Evolutionary conservation across 768 basidiomycete genomes (phyloP), one percentile per base, ranked within the genome.

Genomic region (Leccinum barrowsii): DNA sequence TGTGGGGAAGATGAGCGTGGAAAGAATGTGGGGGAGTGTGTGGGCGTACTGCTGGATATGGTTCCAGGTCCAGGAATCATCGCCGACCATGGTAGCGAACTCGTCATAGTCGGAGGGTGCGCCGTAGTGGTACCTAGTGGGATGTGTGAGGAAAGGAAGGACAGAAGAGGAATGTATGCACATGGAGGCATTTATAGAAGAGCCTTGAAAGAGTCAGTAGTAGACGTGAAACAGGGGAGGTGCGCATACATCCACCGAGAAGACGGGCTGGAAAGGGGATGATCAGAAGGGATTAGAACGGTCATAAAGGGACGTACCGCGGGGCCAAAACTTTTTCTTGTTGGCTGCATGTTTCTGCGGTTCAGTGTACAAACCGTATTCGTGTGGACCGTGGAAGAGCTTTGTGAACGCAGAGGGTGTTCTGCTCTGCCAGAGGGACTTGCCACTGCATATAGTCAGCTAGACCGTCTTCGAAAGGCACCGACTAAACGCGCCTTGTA

Each of bases 51-150:
- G 67, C 57, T 76, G 73, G 61, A 89, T 77, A 35, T 81, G 77
- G 40, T 78, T 70, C 82, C 82, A 74, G 15, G 71, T 59, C 88
- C 88, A 90, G 3, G 77, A 74, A 7, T 79, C 72, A 40, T 86
- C 82, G 7, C 80, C 82, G 13, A 75, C 74, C 28, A 82, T 78
- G 3, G 69, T 65, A 0, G 81, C 83, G 80, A 85, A 88, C 68
- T 88, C 81, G 61, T 89, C 83, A 55, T 83, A 89, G 64, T 90
- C 88, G 2, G 81, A 80, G 4, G 88, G 86, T 24, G 85, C 77
- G 21, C 85, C 85, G 26, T 81, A 82, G 13, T 89, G 88, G 44
- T 81, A 82, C 49, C 71, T 73, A 30, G 5, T 15, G 11, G 11
- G 17, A 15, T 19, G 26, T 19, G n/a, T 73, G 49, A 70, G 60